Conservation (phyloP, 78 protist species). For the Dictyostelium purpureum region DNA sequence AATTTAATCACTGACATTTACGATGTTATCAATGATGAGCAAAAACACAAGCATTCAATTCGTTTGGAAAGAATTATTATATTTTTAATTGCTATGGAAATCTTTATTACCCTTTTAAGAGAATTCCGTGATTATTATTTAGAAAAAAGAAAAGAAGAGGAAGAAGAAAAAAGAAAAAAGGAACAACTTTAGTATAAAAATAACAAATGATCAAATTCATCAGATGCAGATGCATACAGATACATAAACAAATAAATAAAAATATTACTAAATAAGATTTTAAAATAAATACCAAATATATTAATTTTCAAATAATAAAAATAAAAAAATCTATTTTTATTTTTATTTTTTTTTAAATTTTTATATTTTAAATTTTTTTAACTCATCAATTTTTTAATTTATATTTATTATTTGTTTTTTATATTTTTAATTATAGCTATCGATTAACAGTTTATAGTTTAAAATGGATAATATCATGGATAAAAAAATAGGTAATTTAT, state of each 20-base stretch:
- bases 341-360: not conserved
- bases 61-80: constrained; percentile 60
- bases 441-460: too few species aligned
- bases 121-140: not conserved
- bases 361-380: too few species aligned
- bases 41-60: constrained; percentile 51
- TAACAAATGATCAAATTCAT: too few species aligned
- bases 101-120: not conserved
- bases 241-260: not conserved
- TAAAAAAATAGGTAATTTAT: too few species aligned
- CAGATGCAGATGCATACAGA: not conserved
- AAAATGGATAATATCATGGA: too few species aligned
- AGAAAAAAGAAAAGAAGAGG: not conserved
- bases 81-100: constrained; percentile 52
- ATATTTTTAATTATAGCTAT: too few species aligned
- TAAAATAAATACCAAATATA: too few species aligned
- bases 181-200: too few species aligned
- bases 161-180: not conserved
- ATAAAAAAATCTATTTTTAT: not conserved
- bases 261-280: not conserved
- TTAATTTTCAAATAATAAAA: not conserved
- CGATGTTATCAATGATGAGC: constrained; percentile 37
- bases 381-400: too few species aligned
- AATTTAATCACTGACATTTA: constrained; percentile 8
- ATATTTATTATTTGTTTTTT: too few species aligned